Evolutionary conservation across 2,329 filamentous ascomycete species (phyloP), one percentile per base, ranked within the genome.

Genomic region (Neocatenulostroma microsporum): DNA sequence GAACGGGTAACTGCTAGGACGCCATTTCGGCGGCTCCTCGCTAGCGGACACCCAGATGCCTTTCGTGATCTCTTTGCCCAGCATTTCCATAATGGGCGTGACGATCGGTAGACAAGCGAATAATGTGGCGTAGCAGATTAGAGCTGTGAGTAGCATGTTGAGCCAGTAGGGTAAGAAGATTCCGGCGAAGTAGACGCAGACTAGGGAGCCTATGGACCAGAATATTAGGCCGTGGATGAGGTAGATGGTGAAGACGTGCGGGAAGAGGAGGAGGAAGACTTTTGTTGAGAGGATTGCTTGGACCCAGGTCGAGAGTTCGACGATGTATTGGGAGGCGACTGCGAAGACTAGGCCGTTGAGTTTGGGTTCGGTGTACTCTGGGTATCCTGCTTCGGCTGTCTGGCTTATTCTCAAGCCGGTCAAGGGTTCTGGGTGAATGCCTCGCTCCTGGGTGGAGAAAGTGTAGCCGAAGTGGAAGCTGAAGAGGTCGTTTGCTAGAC

Each of bases 241-340:
- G 45, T 70, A 70, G 41, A 70, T 68, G 30, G 64, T 69, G 48
- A 69, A 69, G 43, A 68, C 63, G 48, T 70, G 67, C 6, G 66
- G 67, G 52, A 69, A 70, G 9, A 69, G 47, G 24, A 57, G 49
- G 9, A 66, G 56, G 26, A 69, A 55, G 13, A 60, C 39, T n/a
- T 55, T 60, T 4, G 56, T 51, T 2, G 60, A 63, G 3, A 70
- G 54, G 12, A 64, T 39, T 45, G 59, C 62, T 47, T 70, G 67
- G 2, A 65, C 45, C 24, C 50, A 45, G 4, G 59, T 54, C 18
- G 45, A 54, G 13, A 62, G 50, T 30, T 62, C 60, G 28, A 61
- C 54, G 19, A 60, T 36, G 20, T 45, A 45, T 34, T 63, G 61
- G 13, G 58, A 45, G 6, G 41, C 45, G 4, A 60, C 45, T 2